phyloP scores from a whole-genome alignment of 176 grass and related monocot species.

The Eleusine coracana region DNA sequence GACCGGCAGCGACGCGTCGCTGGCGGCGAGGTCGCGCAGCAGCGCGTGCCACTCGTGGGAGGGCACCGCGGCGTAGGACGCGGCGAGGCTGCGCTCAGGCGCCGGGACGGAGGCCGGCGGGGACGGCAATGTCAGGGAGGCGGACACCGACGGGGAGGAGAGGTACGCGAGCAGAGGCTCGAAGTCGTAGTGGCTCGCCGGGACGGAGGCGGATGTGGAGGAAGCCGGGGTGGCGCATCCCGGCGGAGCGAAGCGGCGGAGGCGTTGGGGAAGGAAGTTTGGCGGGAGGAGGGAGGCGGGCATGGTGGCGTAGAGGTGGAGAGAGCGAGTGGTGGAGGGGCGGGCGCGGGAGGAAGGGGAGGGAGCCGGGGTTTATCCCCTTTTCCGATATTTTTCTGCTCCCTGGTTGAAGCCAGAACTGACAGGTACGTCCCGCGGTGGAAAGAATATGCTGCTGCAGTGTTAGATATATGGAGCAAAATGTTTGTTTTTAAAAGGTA shows the following conservation, averaged over 20 bases:
- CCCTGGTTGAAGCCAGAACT: background rate
- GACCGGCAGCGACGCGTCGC: slow-evolving; percentile 60
- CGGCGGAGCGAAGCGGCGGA: slow-evolving; percentile 1
- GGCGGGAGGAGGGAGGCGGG: slow-evolving; percentile 35
- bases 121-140: slow-evolving; percentile 32
- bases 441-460: background rate
- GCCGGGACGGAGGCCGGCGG: slow-evolving; percentile 35
- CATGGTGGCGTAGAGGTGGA: slow-evolving; percentile 32
- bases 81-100: slow-evolving; percentile 49
- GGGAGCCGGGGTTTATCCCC: slow-evolving; percentile 37
- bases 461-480: too few relatives aligned
- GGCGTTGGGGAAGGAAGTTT: slow-evolving; percentile 32
- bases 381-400: slow-evolving; percentile 32
- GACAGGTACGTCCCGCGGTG: background rate
- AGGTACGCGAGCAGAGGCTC: slow-evolving; percentile 72
- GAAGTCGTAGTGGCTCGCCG: slow-evolving; percentile 65
- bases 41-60: slow-evolving; percentile 70
- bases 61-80: slow-evolving; percentile 70
- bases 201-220: background rate
- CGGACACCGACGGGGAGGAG: slow-evolving; percentile 36
- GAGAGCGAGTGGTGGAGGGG: slow-evolving; percentile 49
- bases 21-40: slow-evolving; percentile 64
- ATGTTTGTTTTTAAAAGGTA: too few relatives aligned
- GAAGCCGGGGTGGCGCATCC: background rate
- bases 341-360: slow-evolving; percentile 3